Evolutionary conservation across 192 early-diverging fungal species (phyloP).

Genomic region (Umbelopsis ramanniana): DNA sequence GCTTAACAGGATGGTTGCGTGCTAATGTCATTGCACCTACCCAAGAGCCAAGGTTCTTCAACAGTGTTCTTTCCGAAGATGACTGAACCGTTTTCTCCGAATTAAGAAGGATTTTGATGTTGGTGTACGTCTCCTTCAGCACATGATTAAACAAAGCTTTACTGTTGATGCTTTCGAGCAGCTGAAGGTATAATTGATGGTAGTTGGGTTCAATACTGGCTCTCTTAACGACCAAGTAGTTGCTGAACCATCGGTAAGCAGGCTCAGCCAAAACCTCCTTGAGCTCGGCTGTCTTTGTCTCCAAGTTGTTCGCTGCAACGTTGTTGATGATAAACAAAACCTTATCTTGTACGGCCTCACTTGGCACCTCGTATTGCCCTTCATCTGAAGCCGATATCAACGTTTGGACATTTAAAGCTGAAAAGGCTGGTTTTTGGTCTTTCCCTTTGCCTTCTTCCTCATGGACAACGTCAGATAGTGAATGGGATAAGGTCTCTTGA

Average conservation of each 20-base stretch:
- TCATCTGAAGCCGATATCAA: conserved; percentile 16
- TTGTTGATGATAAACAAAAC: conserved; percentile 99
- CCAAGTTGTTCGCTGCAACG: conserved; percentile 83
- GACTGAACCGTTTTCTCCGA: conserved; percentile 92
- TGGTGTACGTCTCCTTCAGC: conserved; percentile 86
- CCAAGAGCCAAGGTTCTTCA: conserved; percentile 98
- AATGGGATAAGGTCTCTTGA: not conserved
- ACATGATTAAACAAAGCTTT: conserved; percentile 74
- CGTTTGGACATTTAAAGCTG: conserved; percentile 58
- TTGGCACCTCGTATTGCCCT: conserved; percentile 50
- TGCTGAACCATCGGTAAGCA: conserved; percentile 89
- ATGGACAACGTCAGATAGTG: conserved; percentile 7
- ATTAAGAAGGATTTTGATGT: conserved; percentile 88
- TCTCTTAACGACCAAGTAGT: conserved; percentile 94
- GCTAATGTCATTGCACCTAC: conserved; percentile 96
- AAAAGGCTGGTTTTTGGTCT: conserved; percentile 52
- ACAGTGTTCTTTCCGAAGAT: conserved; percentile 82
- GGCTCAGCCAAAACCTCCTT: conserved; percentile 70
- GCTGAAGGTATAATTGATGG: conserved; percentile 86
- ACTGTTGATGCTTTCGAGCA: conserved; percentile 78
- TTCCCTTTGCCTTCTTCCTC: conserved; percentile 22
- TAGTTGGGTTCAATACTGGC: conserved; percentile 98
- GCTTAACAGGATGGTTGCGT: conserved; percentile 93
- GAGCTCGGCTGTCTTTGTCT: conserved; percentile 77
- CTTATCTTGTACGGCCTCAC: conserved; percentile 81